phyloP scores from a whole-genome alignment of 495 filamentous ascomycete species.

The Penicillium subrubescens region DNA sequence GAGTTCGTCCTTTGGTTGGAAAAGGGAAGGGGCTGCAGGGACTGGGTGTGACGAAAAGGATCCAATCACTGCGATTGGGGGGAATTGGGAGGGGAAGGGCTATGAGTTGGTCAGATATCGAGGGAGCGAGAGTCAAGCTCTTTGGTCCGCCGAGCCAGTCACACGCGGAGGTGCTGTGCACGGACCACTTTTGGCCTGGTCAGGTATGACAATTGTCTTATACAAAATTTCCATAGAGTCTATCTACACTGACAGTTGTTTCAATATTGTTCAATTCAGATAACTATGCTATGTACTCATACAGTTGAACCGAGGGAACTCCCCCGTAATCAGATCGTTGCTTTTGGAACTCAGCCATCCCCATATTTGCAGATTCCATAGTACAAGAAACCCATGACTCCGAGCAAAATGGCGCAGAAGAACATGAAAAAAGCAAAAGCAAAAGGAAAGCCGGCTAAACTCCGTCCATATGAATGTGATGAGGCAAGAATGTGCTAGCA shows the following conservation, averaged over 20 bases:
- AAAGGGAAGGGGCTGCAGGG: constrained; percentile 20
- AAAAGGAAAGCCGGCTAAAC: neutral
- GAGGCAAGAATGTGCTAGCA: neutral
- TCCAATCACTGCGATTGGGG: constrained; percentile 21
- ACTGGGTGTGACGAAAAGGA: constrained; percentile 8
- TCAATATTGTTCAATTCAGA: neutral
- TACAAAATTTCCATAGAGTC: too few species aligned
- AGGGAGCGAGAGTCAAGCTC: constrained; percentile 1
- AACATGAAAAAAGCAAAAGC: constrained; percentile 1
- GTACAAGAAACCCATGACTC: constrained; percentile 14
- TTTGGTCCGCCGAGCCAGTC: constrained; percentile 19
- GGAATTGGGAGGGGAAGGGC: neutral
- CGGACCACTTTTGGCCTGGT: constrained; percentile 9
- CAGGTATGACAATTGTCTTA: neutral
- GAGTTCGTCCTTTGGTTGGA: neutral
- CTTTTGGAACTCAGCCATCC: neutral
- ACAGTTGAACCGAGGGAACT: constrained; percentile 2
- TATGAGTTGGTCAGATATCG: constrained; percentile 1
- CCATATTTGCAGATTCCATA: constrained; percentile 7
- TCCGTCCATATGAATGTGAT: constrained; percentile 3
- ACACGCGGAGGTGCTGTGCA: constrained; percentile 20
- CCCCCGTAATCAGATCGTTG: neutral
- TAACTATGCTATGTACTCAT: constrained; percentile 21
- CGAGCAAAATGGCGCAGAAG: constrained; percentile 12
- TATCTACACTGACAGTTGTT: neutral